A percentile compares a stretch with the other conserved stretches of the same genome.
phyloP scores from a whole-genome alignment of 352 stramenopile species.

The Globisporangium cystogenes region DNA sequence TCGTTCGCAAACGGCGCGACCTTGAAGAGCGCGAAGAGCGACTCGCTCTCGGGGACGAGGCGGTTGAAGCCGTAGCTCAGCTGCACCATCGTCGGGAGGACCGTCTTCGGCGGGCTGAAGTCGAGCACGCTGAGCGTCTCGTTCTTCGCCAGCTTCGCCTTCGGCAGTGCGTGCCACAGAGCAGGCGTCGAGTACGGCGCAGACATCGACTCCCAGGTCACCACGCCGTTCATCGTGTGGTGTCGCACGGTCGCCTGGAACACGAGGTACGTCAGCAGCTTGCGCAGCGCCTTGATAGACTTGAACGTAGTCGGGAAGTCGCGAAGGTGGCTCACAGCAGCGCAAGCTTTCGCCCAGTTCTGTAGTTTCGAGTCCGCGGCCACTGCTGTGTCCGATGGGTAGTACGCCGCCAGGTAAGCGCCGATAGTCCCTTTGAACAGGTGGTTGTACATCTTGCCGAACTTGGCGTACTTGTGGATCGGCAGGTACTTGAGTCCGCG shows the following conservation, averaged over 20 bases:
- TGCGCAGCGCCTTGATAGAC: slow-evolving; percentile 2
- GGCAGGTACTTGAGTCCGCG: slow-evolving; percentile 5
- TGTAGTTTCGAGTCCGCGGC: slow-evolving; percentile 16
- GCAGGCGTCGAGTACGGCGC: slow-evolving; percentile 35
- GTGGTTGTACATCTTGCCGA: slow-evolving; percentile 1
- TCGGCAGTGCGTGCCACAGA: slow-evolving; percentile 37
- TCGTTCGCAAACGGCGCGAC: slow-evolving; percentile 24
- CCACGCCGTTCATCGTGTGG: slow-evolving; percentile 47
- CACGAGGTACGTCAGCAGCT: slow-evolving; percentile 27
- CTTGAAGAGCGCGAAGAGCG: slow-evolving; percentile 21
- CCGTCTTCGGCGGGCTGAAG: slow-evolving; percentile 21
- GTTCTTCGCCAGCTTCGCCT: slow-evolving; percentile 16
- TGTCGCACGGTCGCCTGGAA: slow-evolving; percentile 38
- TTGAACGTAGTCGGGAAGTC: slow-evolving; percentile 21
- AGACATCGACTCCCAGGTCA: slow-evolving; percentile 32
- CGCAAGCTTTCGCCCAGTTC: slow-evolving; percentile 21
- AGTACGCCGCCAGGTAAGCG: neutral
- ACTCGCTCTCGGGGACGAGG: slow-evolving; percentile 18
- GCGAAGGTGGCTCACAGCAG: slow-evolving; percentile 22
- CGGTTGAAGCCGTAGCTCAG: slow-evolving; percentile 30
- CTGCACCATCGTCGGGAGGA: slow-evolving; percentile 20
- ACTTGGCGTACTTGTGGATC: slow-evolving; percentile 8
- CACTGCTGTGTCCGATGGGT: slow-evolving; percentile 3
- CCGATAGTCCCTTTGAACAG: neutral
- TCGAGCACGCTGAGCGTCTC: slow-evolving; percentile 21